Base-by-base conservation (phyloP, 768 basidiomycete species). In the Tulasnella calospora region DNA sequence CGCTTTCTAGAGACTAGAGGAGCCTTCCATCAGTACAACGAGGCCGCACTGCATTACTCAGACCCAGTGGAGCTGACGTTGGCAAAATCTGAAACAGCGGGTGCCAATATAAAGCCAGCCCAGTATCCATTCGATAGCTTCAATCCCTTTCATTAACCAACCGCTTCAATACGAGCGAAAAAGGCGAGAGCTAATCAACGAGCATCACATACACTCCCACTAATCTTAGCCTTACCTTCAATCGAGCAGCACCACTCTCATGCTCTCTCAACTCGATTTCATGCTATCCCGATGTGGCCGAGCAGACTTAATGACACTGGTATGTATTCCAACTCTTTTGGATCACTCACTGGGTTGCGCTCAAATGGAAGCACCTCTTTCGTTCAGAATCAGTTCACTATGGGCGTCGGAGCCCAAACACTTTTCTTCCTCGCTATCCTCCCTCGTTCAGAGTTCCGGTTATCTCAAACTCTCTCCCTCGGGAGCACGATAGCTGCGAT, bases 341-440 rank as follows among this genome's bases (percentile, higher is more conserved):
- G 6, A 35, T 67, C 23, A 27, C 30, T 67, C 13, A 67, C 15
- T 35, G 61, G 6, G 3, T 7, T 15, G 61, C 27, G 33, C 27
- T 27, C 15, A 35, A 3, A 15, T 30, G 33, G 15, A 17, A 13
- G 10, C 23, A 67, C 61, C 0, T 27, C 30, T 35, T 35, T 35
- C 61, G 30, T 30, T 35, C 19, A 67, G 61, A 67, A 67, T 67
- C 33, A 30, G 6, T 67, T 67, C 33, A 67, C 61, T 6, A 67
- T 67, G 61, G 27, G 61, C 19, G 15, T 27, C 61, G 61, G 61
- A 7, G 30, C 33, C 61, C 61, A 67, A 67, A 67, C 61, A 67
- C 61, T 67, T 30, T 67, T 67, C 61, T 67, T 67, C 61, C 61
- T 67, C 61, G 61, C 61, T 35, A 67, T 67, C 13, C 33, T 67